These are phyloP conservation scores for Oemleria cerasiformis DNA, from an alignment of 306 rosid genomes.

Conservation along the genomic window DNA sequence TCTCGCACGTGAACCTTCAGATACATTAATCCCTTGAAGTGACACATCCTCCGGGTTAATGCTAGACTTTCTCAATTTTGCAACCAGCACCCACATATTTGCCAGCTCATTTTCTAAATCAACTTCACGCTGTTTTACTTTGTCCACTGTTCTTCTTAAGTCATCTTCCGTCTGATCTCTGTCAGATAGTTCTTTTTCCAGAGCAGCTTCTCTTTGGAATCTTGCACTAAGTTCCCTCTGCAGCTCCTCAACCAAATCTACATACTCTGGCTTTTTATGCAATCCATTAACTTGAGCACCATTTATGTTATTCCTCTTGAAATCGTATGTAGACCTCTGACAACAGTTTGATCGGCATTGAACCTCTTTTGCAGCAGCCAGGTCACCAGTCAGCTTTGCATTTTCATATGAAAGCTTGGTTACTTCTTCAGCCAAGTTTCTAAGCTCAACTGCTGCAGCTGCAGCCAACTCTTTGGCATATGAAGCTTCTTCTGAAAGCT, in stretches of 20 bases:
- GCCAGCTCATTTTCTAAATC: slow-evolving; percentile 72
- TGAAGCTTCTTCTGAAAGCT: slow-evolving; percentile 79
- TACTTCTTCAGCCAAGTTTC: slow-evolving; percentile 83
- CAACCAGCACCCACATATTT: slow-evolving; percentile 56
- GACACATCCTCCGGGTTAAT: slow-evolving; percentile 39
- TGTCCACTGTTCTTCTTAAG: slow-evolving; percentile 55
- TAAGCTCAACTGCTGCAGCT: slow-evolving; percentile 82
- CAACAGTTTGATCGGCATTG: slow-evolving; percentile 39
- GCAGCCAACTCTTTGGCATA: slow-evolving; percentile 89
- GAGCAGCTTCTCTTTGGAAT: slow-evolving; percentile 61
- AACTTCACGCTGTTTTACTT: slow-evolving; percentile 53
- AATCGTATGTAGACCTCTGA: slow-evolving; percentile 43
- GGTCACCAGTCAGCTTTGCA: slow-evolving; percentile 59
- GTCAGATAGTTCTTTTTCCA: slow-evolving; percentile 47
- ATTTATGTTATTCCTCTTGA: slow-evolving; percentile 34
- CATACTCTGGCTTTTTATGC: slow-evolving; percentile 41
- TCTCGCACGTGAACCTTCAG: slow-evolving; percentile 34
- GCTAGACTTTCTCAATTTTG: slow-evolving; percentile 49
- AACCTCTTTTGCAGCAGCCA: slow-evolving; percentile 47
- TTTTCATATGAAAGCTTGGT: slow-evolving; percentile 77
- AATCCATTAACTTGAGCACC: slow-evolving; percentile 35
- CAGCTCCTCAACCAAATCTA: slow-evolving; percentile 44
- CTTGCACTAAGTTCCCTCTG: slow-evolving; percentile 63
- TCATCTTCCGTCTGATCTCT: slow-evolving; percentile 60
- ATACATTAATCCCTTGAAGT: slow-evolving; percentile 34